phyloP scores from a whole-genome alignment of 176 grass and related monocot species.

The Elymus sibiricus region DNA sequence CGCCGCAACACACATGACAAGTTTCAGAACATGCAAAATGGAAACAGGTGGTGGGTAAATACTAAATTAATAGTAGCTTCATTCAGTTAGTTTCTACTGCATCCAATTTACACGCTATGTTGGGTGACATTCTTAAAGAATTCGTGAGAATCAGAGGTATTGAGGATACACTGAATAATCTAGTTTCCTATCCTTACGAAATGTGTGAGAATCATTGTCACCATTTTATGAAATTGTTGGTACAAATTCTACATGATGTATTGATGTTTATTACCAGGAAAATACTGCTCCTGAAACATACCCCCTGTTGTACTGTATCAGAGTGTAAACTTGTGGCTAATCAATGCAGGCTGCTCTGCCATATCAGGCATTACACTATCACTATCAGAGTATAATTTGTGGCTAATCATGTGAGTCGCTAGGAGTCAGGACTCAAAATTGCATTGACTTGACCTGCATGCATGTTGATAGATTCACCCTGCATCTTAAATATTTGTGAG shows the following conservation, averaged over 20 bases:
- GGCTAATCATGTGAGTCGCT: conserved; percentile 24
- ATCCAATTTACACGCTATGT: not conserved
- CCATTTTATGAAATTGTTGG: not conserved
- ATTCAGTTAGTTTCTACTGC: not conserved
- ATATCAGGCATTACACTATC: not conserved
- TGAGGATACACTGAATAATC: not conserved
- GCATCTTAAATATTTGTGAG: not conserved
- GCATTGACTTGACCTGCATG: conserved; percentile 24
- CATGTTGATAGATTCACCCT: not conserved
- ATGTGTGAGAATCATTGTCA: not conserved
- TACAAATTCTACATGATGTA: not conserved
- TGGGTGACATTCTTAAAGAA: not conserved
- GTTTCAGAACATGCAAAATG: not conserved
- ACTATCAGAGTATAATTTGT: too few relatives aligned
- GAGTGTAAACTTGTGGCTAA: not conserved
- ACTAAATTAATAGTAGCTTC: too few relatives aligned
- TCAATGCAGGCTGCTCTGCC: not conserved
- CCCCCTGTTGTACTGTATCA: not conserved
- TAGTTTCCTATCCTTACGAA: not conserved
- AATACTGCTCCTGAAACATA: not conserved
- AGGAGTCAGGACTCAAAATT: not conserved
- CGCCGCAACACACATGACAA: not conserved
- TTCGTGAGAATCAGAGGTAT: not conserved
- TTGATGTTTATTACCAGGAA: not conserved
- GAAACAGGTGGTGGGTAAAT: not conserved